Base-by-base conservation (phyloP, 192 early-diverging fungal genomes). In the Backusella tuberculispora region DNA sequence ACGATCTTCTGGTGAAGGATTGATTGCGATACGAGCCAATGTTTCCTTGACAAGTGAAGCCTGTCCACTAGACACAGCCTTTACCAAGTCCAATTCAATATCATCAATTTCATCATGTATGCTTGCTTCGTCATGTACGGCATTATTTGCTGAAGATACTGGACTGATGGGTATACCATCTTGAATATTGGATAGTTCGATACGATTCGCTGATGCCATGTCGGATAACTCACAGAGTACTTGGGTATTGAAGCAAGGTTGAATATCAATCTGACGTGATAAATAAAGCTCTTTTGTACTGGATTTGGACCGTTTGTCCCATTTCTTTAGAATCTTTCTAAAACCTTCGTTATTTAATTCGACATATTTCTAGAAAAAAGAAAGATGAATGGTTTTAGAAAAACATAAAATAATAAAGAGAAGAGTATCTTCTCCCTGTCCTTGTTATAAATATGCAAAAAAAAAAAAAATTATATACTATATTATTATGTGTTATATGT, bases 321-420 rank as follows among this genome's bases (percentile, higher is more conserved):
- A 99, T 83, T 99, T 99, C 80, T 99, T 99, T 66, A 99, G 78
- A 63, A 99, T 99, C 88, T 99, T 99, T 40, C 97, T 85, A 79
- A 99, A 99, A 0, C 68, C 98, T 19, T 93, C 95, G 38, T 88
- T 92, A 81, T 99, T 99, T 44, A 98, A 88, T 82, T 98, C 95
- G 44, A 99, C 95, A 84, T 96, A 99, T 88, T 95, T 96, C 90
- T 96, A 80, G 21, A 41, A 37, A 29, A 26, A 17, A 21, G 7
- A 73, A 50, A 26, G 7, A 24, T 46, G 42, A 48, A 19, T 21
- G 29, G 29, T 34, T 34, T 34, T 34, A 34, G 29, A 34, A 34
- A 34, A 34, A 1, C 1, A 4, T 40, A 46, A 13, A 46, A 46
- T 38, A 17, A 40, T 15, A 50, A 63, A 69, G 66, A 46, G 3